These are phyloP conservation scores for Geotrichum klebahnii DNA, from an alignment of 1,139 yeast genomes.

Conservation along the genomic window DNA sequence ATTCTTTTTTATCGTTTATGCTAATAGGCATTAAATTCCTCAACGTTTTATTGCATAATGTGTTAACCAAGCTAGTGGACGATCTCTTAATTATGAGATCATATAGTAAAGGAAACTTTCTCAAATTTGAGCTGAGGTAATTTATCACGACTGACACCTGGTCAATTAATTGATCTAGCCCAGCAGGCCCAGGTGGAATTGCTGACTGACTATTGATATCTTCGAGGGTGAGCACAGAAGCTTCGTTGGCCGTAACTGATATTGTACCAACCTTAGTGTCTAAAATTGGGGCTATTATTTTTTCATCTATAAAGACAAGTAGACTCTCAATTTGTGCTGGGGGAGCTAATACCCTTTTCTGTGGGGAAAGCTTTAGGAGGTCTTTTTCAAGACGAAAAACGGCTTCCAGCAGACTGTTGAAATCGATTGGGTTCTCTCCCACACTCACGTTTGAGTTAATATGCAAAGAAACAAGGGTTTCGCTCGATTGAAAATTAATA, in stretches of 20 bases:
- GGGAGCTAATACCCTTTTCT: slow-evolving; percentile 15
- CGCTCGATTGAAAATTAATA: slow-evolving; percentile 17
- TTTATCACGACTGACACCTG: slow-evolving; percentile 25
- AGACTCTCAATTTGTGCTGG: slow-evolving; percentile 26
- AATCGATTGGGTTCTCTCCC: slow-evolving; percentile 19
- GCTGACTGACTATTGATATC: not conserved
- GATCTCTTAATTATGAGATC: slow-evolving; percentile 28
- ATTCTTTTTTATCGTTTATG: slow-evolving; percentile 24
- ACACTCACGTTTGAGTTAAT: slow-evolving; percentile 19
- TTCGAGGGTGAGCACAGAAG: slow-evolving; percentile 1
- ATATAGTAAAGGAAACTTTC: slow-evolving; percentile 23
- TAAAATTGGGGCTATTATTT: slow-evolving; percentile 28
- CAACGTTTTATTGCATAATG: slow-evolving; percentile 26
- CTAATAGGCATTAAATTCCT: slow-evolving; percentile 30
- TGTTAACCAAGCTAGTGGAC: slow-evolving; percentile 26
- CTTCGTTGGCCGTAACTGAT: slow-evolving; percentile 9
- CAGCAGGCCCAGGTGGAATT: slow-evolving; percentile 4
- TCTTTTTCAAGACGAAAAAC: slow-evolving; percentile 26
- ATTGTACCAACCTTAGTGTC: slow-evolving; percentile 23
- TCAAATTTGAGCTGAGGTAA: slow-evolving; percentile 25
- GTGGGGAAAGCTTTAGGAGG: slow-evolving; percentile 18
- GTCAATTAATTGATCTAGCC: slow-evolving; percentile 21
- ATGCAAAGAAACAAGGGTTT: not conserved
- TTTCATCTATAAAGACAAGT: slow-evolving; percentile 26
- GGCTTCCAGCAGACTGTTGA: slow-evolving; percentile 21